Evolutionary conservation across 208 protist genomes (phyloP).

Genomic region (Leishmania arabica): DNA sequence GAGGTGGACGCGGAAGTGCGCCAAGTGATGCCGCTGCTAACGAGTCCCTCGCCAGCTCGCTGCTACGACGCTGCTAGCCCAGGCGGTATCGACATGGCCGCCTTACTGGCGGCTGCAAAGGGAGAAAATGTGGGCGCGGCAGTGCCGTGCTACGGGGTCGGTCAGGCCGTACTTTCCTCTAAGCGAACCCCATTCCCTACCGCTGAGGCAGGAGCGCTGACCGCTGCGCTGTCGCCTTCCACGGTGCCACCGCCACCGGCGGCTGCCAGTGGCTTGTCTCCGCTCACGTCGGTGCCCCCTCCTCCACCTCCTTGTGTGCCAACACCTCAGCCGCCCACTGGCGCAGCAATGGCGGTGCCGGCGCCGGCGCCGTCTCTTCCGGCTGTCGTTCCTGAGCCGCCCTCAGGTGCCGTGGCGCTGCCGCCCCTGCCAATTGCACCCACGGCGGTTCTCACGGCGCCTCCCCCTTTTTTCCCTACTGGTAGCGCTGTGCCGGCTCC

Average conservation of each 20-base stretch:
- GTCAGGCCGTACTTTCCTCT: slow-evolving; percentile 16
- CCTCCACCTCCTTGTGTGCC: background rate
- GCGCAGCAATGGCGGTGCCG: background rate
- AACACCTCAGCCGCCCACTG: background rate
- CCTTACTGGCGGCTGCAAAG: slow-evolving; percentile 10
- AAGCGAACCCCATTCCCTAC: background rate
- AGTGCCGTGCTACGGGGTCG: slow-evolving; percentile 21
- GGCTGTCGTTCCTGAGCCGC: background rate
- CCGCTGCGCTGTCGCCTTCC: background rate
- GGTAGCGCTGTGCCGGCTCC: background rate
- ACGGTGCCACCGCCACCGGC: slow-evolving; percentile 6
- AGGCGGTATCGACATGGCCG: background rate
- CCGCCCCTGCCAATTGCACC: background rate
- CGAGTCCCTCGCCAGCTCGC: slow-evolving; percentile 23
- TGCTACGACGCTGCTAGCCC: slow-evolving; percentile 14
- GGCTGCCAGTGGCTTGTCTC: background rate
- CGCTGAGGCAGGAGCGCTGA: background rate
- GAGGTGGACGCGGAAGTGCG: slow-evolving; percentile 52
- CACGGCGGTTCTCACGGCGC: background rate
- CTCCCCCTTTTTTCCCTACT: background rate
- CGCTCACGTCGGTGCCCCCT: background rate
- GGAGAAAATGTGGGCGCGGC: background rate
- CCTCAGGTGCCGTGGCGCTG: background rate
- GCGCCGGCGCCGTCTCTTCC: background rate
- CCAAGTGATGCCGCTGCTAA: slow-evolving; percentile 49